Evolutionary conservation across 768 basidiomycete genomes (phyloP).

Genomic region (Phlebiopsis gigantea): DNA sequence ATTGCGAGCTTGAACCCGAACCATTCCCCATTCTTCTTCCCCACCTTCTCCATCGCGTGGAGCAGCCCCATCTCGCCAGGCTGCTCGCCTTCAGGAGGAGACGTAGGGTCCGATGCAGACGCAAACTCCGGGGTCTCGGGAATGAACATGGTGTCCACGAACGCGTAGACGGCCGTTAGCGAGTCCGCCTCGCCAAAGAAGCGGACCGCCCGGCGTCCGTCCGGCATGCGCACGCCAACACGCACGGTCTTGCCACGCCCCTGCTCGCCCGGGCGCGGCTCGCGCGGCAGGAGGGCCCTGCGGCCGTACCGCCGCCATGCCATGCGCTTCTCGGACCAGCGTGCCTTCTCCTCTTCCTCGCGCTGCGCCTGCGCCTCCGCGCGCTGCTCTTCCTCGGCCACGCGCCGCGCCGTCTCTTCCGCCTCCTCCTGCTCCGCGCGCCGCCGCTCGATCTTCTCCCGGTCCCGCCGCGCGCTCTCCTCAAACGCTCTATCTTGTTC

Average conservation of each 20-base stretch:
- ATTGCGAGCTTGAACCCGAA: constrained; percentile 71
- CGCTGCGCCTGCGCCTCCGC: constrained; percentile 32
- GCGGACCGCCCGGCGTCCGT: constrained; percentile 48
- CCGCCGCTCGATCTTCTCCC: constrained; percentile 56
- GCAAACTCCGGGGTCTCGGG: constrained; percentile 30
- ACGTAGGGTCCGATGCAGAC: constrained; percentile 36
- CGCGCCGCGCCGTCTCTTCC: constrained; percentile 33
- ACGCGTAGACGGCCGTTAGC: constrained; percentile 65
- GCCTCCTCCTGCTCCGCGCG: constrained; percentile 44
- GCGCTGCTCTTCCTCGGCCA: constrained; percentile 25
- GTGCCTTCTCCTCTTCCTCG: constrained; percentile 31
- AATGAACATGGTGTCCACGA: constrained; percentile 59
- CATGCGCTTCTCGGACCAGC: constrained; percentile 25
- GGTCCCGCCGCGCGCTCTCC: constrained; percentile 59
- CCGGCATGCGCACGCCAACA: constrained; percentile 52
- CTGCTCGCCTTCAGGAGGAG: constrained; percentile 32
- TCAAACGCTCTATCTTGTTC: constrained; percentile 80
- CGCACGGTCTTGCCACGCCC: constrained; percentile 38
- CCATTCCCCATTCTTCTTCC: constrained; percentile 35
- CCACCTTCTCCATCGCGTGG: constrained; percentile 27
- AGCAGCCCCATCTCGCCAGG: constrained; percentile 30
- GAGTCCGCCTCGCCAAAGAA: constrained; percentile 45
- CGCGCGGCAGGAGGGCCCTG: constrained; percentile 37
- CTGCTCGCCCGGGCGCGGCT: constrained; percentile 24
- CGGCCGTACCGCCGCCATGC: constrained; percentile 61